These are phyloP conservation scores for Blastobotrys proliferans DNA, from an alignment of 1,139 yeast genomes.

Conservation along the genomic window DNA sequence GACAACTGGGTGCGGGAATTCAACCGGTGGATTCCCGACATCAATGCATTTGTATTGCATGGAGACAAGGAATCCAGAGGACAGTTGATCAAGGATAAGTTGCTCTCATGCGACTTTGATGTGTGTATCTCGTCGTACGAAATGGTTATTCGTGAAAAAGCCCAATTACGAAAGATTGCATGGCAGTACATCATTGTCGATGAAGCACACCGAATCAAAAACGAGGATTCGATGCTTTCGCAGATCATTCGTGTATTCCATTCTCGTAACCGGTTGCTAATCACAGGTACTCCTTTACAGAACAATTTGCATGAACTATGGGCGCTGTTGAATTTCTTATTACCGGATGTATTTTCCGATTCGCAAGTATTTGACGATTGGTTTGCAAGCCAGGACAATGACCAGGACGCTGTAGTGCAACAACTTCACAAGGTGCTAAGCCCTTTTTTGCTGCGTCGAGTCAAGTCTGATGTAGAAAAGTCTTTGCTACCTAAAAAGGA, in stretches of 20 bases:
- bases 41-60: conserved; percentile 75
- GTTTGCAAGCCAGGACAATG: conserved; percentile 54
- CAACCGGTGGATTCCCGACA: conserved; percentile 95
- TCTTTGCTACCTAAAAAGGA: conserved; percentile 88
- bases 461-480: conserved; percentile 89
- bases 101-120: conserved; percentile 77
- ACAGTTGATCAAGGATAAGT: conserved; percentile 51
- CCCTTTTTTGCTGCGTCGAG: conserved; percentile 85
- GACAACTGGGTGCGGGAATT: conserved; percentile 97
- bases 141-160: conserved; percentile 85
- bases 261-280: conserved; percentile 76
- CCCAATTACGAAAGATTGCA: conserved; percentile 71
- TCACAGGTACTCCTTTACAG: conserved; percentile 95
- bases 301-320: conserved; percentile 92
- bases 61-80: conserved; percentile 80
- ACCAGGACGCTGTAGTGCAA: conserved; percentile 64
- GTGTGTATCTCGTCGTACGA: conserved; percentile 91
- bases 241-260: conserved; percentile 86
- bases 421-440: conserved; percentile 87
- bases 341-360: conserved; percentile 96
- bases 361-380: conserved; percentile 89
- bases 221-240: conserved; percentile 86
- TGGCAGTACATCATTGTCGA: conserved; percentile 96
- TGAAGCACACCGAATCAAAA: conserved; percentile 95
- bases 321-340: conserved; percentile 84